Base-by-base conservation (phyloP, 2,329 filamentous ascomycete species). In the Stemphylium vesicarium region DNA sequence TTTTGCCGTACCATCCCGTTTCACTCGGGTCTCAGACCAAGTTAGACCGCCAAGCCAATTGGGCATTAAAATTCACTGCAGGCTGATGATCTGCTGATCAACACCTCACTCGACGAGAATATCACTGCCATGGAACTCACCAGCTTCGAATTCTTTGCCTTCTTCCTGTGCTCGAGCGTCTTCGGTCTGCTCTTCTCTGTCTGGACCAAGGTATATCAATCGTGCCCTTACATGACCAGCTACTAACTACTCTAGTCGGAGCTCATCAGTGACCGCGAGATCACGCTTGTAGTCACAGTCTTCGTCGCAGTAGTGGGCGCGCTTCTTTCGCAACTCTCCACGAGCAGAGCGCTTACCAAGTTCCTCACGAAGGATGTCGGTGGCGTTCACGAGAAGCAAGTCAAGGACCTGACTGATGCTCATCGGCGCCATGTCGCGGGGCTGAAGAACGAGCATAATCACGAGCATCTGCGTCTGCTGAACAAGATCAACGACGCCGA, bases 91-190 rank as follows among this genome's bases (percentile, higher is more conserved):
- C 11, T 31, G 16, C 29, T 36, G 20, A 32, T 32, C 7, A 22
- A 29, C 26, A 38, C 22, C 51, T 36, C 40, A 24, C 24, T 8
- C 6, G 38, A 12, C 10, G 10, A 38, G 10, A 11, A 51, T 8
- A 44, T 10, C n/a, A 16, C 39, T 12, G 41, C 5, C 22, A 62
- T 62, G 59, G 33, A 57, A 26, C 32, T 55, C 40, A 55, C 53
- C 10, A 32, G 44, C 31, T 53, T 57, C 20, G 50, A 57, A 12
- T 22, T 60, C 24, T 50, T 59, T 10, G 47, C 56, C 13, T 52
- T 62, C 46, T 41, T 55, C n/a, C 39, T 59, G 5, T 52, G 53
- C 36, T 53, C 56, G 11, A 37, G 39, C 35, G 52, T 62, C 0
- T 62, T 52, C 12, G 53, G 50, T 15, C 41, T 50, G 6, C 48